phyloP scores from a whole-genome alignment of 345 rosid species.

The Euclidium syriacum region DNA sequence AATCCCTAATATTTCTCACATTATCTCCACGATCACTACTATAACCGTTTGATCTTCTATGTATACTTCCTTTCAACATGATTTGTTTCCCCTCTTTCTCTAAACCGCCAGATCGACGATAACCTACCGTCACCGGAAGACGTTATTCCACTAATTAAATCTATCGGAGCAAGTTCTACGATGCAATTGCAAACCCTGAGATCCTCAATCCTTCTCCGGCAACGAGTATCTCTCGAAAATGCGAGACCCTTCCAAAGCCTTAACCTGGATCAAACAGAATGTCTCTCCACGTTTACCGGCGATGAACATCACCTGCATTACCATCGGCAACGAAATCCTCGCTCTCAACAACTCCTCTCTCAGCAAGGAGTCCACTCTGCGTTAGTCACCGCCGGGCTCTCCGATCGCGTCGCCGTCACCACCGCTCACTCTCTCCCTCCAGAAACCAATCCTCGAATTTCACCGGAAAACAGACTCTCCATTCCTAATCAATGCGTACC shows the following conservation, averaged over 20 bases:
- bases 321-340: slow-evolving; percentile 84
- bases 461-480: slow-evolving; percentile 65
- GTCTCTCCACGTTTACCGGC: slow-evolving; percentile 64
- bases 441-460: slow-evolving; percentile 56
- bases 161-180: slow-evolving; percentile 93
- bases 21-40: too few relatives aligned
- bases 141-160: slow-evolving; percentile 70
- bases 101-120: slow-evolving; percentile 86
- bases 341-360: slow-evolving; percentile 70
- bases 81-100: too few relatives aligned
- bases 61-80: too few relatives aligned
- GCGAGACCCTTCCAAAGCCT: slow-evolving; percentile 57
- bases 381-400: slow-evolving; percentile 51
- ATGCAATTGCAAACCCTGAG: slow-evolving; percentile 64
- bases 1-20: too few relatives aligned
- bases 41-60: too few relatives aligned
- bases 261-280: slow-evolving; percentile 64
- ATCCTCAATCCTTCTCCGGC: slow-evolving; percentile 73
- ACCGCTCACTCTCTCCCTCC: slow-evolving; percentile 67
- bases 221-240: slow-evolving; percentile 61
- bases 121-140: slow-evolving; percentile 70
- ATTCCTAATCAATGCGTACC: slow-evolving; percentile 85
- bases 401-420: slow-evolving; percentile 63
- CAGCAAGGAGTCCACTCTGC: slow-evolving; percentile 69
- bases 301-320: slow-evolving; percentile 74